Conservation (phyloP, 441 rosid genomes). For the Theobroma grandiflorum region DNA sequence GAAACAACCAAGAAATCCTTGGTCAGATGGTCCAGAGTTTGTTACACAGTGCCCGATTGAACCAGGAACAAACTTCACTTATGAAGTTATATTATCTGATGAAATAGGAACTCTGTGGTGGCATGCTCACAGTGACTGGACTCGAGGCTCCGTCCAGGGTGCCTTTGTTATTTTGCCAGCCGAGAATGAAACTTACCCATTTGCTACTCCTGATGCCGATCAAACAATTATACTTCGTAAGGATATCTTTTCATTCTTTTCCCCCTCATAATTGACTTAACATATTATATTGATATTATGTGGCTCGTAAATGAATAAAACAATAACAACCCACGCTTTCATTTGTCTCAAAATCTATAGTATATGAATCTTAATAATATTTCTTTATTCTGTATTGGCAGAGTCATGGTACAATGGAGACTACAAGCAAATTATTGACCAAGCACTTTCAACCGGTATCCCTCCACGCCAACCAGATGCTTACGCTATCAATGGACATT, state of each 20-base stretch:
- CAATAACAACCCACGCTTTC: not conserved
- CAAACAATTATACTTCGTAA: slow-evolving; percentile 12
- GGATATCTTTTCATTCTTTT: not conserved
- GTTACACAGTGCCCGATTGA: slow-evolving; percentile 69
- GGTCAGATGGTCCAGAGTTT: slow-evolving; percentile 73
- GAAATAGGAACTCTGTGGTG: slow-evolving; percentile 81
- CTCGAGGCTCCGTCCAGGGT: slow-evolving; percentile 63
- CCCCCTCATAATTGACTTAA: not conserved
- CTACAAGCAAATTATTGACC: slow-evolving; percentile 14
- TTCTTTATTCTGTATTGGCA: slow-evolving; percentile 44
- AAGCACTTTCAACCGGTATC: slow-evolving; percentile 30
- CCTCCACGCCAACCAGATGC: slow-evolving; percentile 40
- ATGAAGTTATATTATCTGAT: slow-evolving; percentile 47
- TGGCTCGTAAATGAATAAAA: not conserved
- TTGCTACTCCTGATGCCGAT: slow-evolving; percentile 51
- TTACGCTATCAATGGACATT: slow-evolving; percentile 55
- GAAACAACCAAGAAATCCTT: slow-evolving; percentile 66
- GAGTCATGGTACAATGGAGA: slow-evolving; percentile 39
- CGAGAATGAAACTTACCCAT: slow-evolving; percentile 45
- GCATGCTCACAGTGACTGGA: slow-evolving; percentile 77
- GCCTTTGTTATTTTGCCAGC: slow-evolving; percentile 54
- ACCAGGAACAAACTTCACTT: slow-evolving; percentile 53
- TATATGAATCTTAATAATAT: not conserved
- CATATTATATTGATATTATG: not conserved
- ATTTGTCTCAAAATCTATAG: too few relatives aligned